A percentile compares a stretch with the other conserved stretches of the same genome.
phyloP scores from a whole-genome alignment of 306 rosid species.

The Inga leiocalycina region DNA sequence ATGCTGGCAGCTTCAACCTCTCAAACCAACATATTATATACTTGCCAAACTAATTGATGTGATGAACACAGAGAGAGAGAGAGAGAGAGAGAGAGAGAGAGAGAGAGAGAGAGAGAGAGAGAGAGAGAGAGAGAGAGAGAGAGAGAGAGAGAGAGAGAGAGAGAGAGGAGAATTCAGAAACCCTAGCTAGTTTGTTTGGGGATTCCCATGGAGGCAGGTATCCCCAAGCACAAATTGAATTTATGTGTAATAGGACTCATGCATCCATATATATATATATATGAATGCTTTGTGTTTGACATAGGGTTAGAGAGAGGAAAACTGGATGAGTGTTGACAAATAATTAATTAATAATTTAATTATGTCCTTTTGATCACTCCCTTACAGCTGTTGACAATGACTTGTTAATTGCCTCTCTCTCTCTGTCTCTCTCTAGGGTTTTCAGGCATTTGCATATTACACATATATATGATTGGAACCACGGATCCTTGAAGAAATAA shows the following conservation, averaged over 20 bases:
- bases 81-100: background rate
- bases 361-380: constrained; percentile 38
- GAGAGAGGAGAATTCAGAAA: background rate
- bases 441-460: constrained; percentile 23
- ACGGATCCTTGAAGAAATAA: constrained; percentile 37
- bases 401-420: constrained; percentile 30
- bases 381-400: constrained; percentile 81
- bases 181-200: constrained; percentile 12
- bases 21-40: constrained; percentile 66
- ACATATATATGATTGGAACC: constrained; percentile 46
- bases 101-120: too few relatives aligned
- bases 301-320: background rate
- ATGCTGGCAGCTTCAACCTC: constrained; percentile 99
- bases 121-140: too few relatives aligned
- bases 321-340: background rate
- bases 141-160: too few relatives aligned
- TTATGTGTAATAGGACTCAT: background rate
- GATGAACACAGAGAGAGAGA: constrained; percentile 2
- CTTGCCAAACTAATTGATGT: background rate
- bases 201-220: constrained; percentile 14
- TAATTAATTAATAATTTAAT: constrained; percentile 26
- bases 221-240: background rate
- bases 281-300: background rate
- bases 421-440: constrained; percentile 30
- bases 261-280: background rate